Percentiles rank a stretch among this genome's conserved stretches.
Evolutionary conservation across 441 rosid species (phyloP).

Genomic region (Lepidium campestre): DNA sequence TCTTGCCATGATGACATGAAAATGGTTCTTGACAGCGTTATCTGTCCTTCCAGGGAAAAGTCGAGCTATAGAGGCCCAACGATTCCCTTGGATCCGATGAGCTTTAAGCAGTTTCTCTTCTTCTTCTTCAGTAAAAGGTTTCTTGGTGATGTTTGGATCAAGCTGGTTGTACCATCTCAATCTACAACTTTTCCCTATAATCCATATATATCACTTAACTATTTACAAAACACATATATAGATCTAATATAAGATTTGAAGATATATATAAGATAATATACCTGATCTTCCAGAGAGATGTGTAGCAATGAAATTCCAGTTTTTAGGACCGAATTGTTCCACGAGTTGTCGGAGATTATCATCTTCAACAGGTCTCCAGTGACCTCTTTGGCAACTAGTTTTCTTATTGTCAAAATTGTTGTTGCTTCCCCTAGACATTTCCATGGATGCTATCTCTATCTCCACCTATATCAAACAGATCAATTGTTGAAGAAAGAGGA

Average conservation of each 20-base stretch:
- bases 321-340: slow-evolving; percentile 44
- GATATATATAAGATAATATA: not conserved
- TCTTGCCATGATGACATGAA: slow-evolving; percentile 55
- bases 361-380: slow-evolving; percentile 62
- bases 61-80: slow-evolving; percentile 52
- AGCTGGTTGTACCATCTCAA: slow-evolving; percentile 68
- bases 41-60: slow-evolving; percentile 56
- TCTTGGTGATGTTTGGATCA: slow-evolving; percentile 50
- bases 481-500: slow-evolving; percentile 15
- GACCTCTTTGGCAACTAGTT: slow-evolving; percentile 50
- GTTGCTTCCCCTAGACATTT: slow-evolving; percentile 33
- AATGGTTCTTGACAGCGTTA: slow-evolving; percentile 60
- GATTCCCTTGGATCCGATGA: slow-evolving; percentile 48
- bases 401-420: slow-evolving; percentile 28
- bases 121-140: slow-evolving; percentile 49
- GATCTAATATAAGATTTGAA: not conserved
- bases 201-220: not conserved
- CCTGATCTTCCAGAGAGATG: slow-evolving; percentile 69
- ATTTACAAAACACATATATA: not conserved
- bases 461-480: slow-evolving; percentile 16
- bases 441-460: slow-evolving; percentile 39
- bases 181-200: slow-evolving; percentile 57
- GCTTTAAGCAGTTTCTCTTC: slow-evolving; percentile 45
- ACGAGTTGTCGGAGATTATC: slow-evolving; percentile 49
- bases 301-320: slow-evolving; percentile 74